phyloP scores from a whole-genome alignment of 2,329 filamentous ascomycete genomes.

The Alternaria sp. region DNA sequence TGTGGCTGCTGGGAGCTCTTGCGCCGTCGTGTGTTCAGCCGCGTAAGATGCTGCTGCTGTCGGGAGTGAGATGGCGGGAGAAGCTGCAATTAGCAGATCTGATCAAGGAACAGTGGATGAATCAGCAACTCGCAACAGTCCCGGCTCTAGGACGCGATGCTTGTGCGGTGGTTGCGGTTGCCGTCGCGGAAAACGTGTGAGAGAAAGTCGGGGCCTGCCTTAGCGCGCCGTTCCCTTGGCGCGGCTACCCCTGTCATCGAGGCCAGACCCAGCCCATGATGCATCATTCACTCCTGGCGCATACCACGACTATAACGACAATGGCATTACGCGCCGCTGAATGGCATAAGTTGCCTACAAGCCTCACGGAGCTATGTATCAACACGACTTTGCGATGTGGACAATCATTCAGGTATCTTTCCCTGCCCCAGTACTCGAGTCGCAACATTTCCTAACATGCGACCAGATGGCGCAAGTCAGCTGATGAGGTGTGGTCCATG shows the following conservation, averaged over 20 bases:
- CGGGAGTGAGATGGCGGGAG: conserved; percentile 11
- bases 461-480: conserved; percentile 80
- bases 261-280: conserved; percentile 8
- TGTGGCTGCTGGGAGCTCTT: conserved; percentile 19
- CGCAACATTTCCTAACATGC: conserved; percentile 11
- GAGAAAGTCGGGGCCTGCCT: conserved; percentile 24
- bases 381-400: conserved; percentile 94
- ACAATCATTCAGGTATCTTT: conserved; percentile 77
- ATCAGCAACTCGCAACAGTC: conserved; percentile 14
- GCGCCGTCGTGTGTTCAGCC: conserved; percentile 17
- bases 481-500: conserved; percentile 85
- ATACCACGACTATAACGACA: neutral
- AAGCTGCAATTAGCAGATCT: conserved; percentile 25
- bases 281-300: conserved; percentile 6
- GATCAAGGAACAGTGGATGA: conserved; percentile 15
- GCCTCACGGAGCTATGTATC: conserved; percentile 85
- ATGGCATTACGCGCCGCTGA: conserved; percentile 66
- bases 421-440: neutral
- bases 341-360: conserved; percentile 88
- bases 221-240: conserved; percentile 24
- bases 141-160: conserved; percentile 25
- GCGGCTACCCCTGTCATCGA: conserved; percentile 13
- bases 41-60: conserved; percentile 13
- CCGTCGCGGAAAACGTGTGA: conserved; percentile 19
- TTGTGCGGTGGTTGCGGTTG: conserved; percentile 17